These are phyloP conservation scores for Kwoniella pini DNA, from an alignment of 768 basidiomycete genomes.

Conservation along the genomic window DNA sequence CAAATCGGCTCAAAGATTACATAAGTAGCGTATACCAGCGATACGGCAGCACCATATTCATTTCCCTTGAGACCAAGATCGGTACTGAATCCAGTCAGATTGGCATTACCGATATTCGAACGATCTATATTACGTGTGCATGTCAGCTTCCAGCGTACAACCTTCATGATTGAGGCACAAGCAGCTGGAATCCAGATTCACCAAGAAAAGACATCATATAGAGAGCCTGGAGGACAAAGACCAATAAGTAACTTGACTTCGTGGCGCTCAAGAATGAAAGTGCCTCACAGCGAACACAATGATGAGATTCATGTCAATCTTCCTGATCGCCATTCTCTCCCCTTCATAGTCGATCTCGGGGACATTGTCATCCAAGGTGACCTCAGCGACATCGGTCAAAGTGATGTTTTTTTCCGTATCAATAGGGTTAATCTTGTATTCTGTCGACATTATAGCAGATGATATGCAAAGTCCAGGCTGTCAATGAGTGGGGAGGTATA, in stretches of 20 bases:
- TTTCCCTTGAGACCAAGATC: conserved; percentile 18
- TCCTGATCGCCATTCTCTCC: conserved; percentile 6
- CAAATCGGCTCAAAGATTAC: conserved; percentile 10
- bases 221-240: not conserved
- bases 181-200: not conserved
- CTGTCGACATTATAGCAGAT: not conserved
- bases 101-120: conserved; percentile 11
- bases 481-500: not conserved
- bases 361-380: not conserved
- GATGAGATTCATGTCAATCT: conserved; percentile 6
- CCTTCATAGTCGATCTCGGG: conserved; percentile 1
- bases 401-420: conserved; percentile 4
- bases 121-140: too few species aligned
- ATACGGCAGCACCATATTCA: conserved; percentile 56
- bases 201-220: conserved; percentile 16
- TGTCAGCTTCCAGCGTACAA: too few species aligned
- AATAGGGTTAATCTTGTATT: not conserved
- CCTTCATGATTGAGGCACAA: too few species aligned
- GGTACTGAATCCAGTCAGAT: conserved; percentile 3
- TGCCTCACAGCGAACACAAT: conserved; percentile 6
- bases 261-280: not conserved
- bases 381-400: not conserved
- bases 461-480: not conserved
- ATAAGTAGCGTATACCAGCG: conserved; percentile 65
- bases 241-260: not conserved